These are phyloP conservation scores for Cutaneotrichosporon arboriforme DNA, from an alignment of 1,284 basidiomycete genomes.

Conservation along the genomic window DNA sequence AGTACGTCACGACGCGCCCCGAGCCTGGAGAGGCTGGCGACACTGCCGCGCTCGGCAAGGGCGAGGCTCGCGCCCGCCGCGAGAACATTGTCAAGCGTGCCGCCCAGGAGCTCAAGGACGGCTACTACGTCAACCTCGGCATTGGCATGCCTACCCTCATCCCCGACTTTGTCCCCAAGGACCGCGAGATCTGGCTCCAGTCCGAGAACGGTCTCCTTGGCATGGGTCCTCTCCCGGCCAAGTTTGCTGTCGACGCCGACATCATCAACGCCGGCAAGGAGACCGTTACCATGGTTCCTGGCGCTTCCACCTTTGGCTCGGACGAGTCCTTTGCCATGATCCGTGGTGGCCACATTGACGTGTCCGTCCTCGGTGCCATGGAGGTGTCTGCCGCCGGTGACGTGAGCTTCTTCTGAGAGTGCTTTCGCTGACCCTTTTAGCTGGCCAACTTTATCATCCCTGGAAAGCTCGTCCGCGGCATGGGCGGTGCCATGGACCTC, in stretches of 20 bases:
- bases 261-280: conserved; percentile 95
- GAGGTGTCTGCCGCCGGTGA: conserved; percentile 86
- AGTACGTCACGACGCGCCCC: conserved; percentile 57
- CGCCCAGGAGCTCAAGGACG: conserved; percentile 83
- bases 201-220: conserved; percentile 90
- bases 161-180: conserved; percentile 70
- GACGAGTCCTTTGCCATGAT: conserved; percentile 76
- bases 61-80: conserved; percentile 48
- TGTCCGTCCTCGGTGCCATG: conserved; percentile 84
- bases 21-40: conserved; percentile 26
- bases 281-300: conserved; percentile 84
- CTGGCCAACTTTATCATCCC: conserved; percentile 97
- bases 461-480: conserved; percentile 82
- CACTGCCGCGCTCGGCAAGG: conserved; percentile 41
- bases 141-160: conserved; percentile 92
- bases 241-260: conserved; percentile 81
- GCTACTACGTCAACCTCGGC: conserved; percentile 70
- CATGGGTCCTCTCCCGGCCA: conserved; percentile 88
- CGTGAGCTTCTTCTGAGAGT: conserved; percentile 9
- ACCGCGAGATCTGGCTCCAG: conserved; percentile 80
- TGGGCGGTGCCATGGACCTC: conserved; percentile 94
- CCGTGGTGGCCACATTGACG: conserved; percentile 89
- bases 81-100: conserved; percentile 66
- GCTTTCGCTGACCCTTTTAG: not conserved
- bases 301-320: conserved; percentile 75